A percentile compares a stretch with the other conserved stretches of the same genome.
Evolutionary conservation across 2,329 filamentous ascomycete genomes (phyloP).

Genomic region (Ascochyta viciae-villosae): DNA sequence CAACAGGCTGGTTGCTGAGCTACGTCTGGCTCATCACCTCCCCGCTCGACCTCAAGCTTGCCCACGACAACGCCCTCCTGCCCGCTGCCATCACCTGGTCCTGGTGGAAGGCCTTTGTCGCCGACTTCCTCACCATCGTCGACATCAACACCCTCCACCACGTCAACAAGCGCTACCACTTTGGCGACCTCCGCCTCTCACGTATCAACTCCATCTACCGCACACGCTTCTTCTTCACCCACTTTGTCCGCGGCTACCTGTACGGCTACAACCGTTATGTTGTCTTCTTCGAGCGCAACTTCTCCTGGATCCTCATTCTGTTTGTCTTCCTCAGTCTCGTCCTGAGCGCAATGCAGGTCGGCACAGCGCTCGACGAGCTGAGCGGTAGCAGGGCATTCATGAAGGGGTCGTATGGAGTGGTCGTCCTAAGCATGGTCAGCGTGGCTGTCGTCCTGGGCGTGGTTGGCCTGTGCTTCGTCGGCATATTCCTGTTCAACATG

Average conservation of each 20-base stretch:
- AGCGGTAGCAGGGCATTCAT: slow-evolving; percentile 32
- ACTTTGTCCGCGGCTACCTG: slow-evolving; percentile 49
- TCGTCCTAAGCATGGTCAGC: slow-evolving; percentile 45
- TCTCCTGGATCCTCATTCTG: slow-evolving; percentile 46
- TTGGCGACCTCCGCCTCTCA: slow-evolving; percentile 45
- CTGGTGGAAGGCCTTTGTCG: slow-evolving; percentile 45
- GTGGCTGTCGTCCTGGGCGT: slow-evolving; percentile 38
- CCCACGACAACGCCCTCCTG: slow-evolving; percentile 38
- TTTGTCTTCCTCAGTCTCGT: slow-evolving; percentile 49
- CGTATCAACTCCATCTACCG: slow-evolving; percentile 49
- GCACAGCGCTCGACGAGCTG: slow-evolving; percentile 36
- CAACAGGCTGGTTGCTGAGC: slow-evolving; percentile 42
- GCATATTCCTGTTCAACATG: slow-evolving; percentile 49
- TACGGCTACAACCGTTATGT: slow-evolving; percentile 51
- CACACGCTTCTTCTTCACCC: slow-evolving; percentile 37
- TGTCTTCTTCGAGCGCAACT: slow-evolving; percentile 50
- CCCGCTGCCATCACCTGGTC: slow-evolving; percentile 43
- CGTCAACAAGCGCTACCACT: slow-evolving; percentile 48
- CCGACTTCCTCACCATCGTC: slow-evolving; percentile 31
- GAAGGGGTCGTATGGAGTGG: slow-evolving; percentile 41
- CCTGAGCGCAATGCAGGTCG: slow-evolving; percentile 50
- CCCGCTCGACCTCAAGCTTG: slow-evolving; percentile 44
- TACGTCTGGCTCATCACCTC: slow-evolving; percentile 47
- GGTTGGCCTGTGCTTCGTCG: slow-evolving; percentile 37
- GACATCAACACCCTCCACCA: slow-evolving; percentile 44